phyloP scores from a whole-genome alignment of 2,329 filamentous ascomycete species.

The Mollisia scopiformis region DNA sequence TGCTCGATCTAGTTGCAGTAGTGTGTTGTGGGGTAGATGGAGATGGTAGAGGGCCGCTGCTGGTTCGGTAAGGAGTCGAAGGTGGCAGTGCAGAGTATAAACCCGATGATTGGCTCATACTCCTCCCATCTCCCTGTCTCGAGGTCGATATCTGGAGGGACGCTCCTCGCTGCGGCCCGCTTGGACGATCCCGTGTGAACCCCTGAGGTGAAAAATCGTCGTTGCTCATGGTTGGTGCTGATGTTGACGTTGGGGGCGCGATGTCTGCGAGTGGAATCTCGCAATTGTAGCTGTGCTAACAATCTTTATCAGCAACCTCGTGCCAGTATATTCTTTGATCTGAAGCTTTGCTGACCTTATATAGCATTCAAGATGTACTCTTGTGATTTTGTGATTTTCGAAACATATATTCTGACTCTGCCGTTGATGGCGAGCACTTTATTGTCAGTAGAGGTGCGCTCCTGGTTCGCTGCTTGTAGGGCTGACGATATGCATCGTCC shows the following conservation, averaged over 20 bases:
- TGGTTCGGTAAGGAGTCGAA: slow-evolving; percentile 3
- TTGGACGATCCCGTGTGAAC: slow-evolving; percentile 1
- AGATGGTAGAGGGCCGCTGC: slow-evolving; percentile 3
- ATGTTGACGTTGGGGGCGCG: background rate
- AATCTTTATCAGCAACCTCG: background rate
- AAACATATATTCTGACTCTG: background rate
- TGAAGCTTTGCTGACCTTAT: slow-evolving; percentile 3
- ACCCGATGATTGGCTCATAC: slow-evolving; percentile 2
- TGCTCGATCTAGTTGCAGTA: background rate
- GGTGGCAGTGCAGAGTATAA: slow-evolving; percentile 13
- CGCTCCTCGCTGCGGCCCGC: slow-evolving; percentile 3
- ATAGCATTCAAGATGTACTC: background rate
- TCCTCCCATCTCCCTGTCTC: slow-evolving; percentile 2
- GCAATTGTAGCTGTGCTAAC: background rate
- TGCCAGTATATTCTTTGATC: background rate
- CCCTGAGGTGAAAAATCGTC: slow-evolving; percentile 8
- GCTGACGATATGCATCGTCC: slow-evolving; percentile 10
- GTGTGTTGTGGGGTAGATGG: slow-evolving; percentile 3
- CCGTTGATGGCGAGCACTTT: slow-evolving; percentile 8
- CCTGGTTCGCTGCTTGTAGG: slow-evolving; percentile 11
- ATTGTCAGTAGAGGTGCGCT: background rate
- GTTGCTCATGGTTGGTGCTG: background rate
- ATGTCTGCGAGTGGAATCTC: background rate
- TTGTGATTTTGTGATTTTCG: background rate
- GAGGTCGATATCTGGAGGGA: slow-evolving; percentile 15